A percentile compares a stretch with the other conserved stretches of the same genome.
Conservation (phyloP, 257 asterid genomes). For the Cruciata laevipes region DNA sequence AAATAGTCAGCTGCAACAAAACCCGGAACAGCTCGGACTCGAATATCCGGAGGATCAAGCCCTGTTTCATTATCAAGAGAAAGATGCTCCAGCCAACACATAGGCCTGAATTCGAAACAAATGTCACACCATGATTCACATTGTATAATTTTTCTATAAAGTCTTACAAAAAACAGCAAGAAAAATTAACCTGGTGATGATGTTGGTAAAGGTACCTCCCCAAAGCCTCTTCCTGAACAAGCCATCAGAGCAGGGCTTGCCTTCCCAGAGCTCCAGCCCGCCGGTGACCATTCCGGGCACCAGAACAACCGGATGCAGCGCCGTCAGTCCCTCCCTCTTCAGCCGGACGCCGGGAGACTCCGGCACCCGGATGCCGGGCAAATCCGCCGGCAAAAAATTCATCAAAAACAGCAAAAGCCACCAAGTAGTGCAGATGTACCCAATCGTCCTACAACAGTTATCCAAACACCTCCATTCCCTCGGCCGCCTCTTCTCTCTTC, state of each 20-base stretch:
- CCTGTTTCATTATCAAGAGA: slow-evolving; percentile 90
- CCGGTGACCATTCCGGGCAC: slow-evolving; percentile 95
- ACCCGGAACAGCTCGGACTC: slow-evolving; percentile 79
- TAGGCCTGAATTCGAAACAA: slow-evolving; percentile 51
- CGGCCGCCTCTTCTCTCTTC: slow-evolving; percentile 5
- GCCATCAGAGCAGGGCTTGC: slow-evolving; percentile 75
- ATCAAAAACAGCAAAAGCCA: slow-evolving; percentile 53
- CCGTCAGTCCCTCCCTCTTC: slow-evolving; percentile 46
- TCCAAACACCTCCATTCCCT: slow-evolving; percentile 63
- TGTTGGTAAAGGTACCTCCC: slow-evolving; percentile 78
- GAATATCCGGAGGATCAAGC: slow-evolving; percentile 87
- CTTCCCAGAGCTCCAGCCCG: slow-evolving; percentile 95
- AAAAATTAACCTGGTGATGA: slow-evolving; percentile 56
- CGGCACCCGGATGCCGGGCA: slow-evolving; percentile 37
- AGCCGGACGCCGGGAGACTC: slow-evolving; percentile 64
- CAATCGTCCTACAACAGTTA: slow-evolving; percentile 58
- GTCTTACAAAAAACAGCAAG: neutral
- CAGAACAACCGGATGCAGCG: slow-evolving; percentile 68
- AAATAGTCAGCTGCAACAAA: slow-evolving; percentile 86
- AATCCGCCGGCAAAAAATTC: slow-evolving; percentile 41
- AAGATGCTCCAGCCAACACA: slow-evolving; percentile 94
- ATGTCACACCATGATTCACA: neutral
- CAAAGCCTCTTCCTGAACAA: slow-evolving; percentile 73
- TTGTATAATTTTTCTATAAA: neutral
- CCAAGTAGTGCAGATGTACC: slow-evolving; percentile 62